Percentiles rank a stretch among this genome's conserved stretches.
Evolutionary conservation across 2,329 filamentous ascomycete genomes (phyloP).

Genomic region (Stenocarpella maydis): DNA sequence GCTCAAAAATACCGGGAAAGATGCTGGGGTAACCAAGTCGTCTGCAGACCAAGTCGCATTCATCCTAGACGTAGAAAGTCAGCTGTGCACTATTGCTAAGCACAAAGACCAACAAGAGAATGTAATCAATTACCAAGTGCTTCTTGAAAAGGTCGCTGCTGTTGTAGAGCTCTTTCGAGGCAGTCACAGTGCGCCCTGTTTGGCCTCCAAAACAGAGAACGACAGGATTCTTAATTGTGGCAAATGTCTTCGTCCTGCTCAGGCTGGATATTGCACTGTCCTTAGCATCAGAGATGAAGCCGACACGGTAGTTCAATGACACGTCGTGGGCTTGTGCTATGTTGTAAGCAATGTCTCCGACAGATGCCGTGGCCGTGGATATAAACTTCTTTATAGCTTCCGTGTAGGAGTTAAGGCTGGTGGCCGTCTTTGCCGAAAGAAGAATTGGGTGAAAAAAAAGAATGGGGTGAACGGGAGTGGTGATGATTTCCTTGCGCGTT

Average conservation of each 20-base stretch:
- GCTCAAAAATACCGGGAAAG: conserved; percentile 43
- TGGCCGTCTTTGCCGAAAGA: conserved; percentile 35
- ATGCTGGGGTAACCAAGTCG: conserved; percentile 43
- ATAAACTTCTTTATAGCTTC: not conserved
- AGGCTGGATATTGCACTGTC: conserved; percentile 7
- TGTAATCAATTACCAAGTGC: conserved; percentile 41
- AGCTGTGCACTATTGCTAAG: not conserved
- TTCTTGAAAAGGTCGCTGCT: conserved; percentile 40
- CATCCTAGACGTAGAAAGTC: conserved; percentile 30
- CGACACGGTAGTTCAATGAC: conserved; percentile 9
- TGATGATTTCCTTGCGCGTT: not conserved
- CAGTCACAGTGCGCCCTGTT: conserved; percentile 40
- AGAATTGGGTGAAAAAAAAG: conserved; percentile 17
- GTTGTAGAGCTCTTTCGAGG: conserved; percentile 42
- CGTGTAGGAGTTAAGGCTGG: conserved; percentile 30
- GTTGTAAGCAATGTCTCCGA: conserved; percentile 11
- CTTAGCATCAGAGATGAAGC: not conserved
- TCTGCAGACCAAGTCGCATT: conserved; percentile 43
- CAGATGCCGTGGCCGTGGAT: not conserved
- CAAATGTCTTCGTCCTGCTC: conserved; percentile 13
- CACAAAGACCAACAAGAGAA: not conserved
- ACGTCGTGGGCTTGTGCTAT: conserved; percentile 19
- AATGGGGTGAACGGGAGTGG: not conserved
- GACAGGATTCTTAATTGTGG: conserved; percentile 35
- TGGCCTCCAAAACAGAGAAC: conserved; percentile 52